Conservation (phyloP, 2,329 filamentous ascomycete genomes). For the Clathrospora elynae region DNA sequence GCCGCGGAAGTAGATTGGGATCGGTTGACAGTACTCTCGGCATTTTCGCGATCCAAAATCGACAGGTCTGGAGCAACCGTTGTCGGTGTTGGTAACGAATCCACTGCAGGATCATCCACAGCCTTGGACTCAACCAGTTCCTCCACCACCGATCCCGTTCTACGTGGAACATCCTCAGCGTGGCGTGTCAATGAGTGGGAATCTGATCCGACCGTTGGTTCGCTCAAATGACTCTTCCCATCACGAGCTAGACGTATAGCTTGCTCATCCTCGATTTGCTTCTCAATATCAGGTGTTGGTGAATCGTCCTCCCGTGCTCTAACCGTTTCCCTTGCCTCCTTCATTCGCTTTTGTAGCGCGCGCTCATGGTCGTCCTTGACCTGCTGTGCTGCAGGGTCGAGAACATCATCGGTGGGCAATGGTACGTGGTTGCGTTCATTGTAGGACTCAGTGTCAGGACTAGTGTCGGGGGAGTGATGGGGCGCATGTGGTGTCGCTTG, state of each 20-base stretch:
- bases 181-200: slow-evolving; percentile 31
- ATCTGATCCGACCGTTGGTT: slow-evolving; percentile 18
- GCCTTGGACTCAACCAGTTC: slow-evolving; percentile 17
- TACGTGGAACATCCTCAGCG: slow-evolving; percentile 25
- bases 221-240: slow-evolving; percentile 36
- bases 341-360: slow-evolving; percentile 56
- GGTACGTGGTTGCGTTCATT: slow-evolving; percentile 41
- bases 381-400: slow-evolving; percentile 46
- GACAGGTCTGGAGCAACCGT: slow-evolving; percentile 43
- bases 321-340: slow-evolving; percentile 47
- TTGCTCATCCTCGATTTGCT: slow-evolving; percentile 62
- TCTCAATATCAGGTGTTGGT: slow-evolving; percentile 63
- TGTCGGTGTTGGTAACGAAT: slow-evolving; percentile 46
- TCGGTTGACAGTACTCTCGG: slow-evolving; percentile 18
- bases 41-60: slow-evolving; percentile 27
- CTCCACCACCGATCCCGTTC: slow-evolving; percentile 9
- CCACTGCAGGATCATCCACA: slow-evolving; percentile 28
- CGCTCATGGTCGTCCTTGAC: slow-evolving; percentile 62
- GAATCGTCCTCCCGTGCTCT: slow-evolving; percentile 52
- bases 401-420: slow-evolving; percentile 37
- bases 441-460: slow-evolving; percentile 66
- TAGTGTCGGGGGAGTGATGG: slow-evolving; percentile 73
- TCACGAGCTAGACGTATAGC: slow-evolving; percentile 46
- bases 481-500: slow-evolving; percentile 72
- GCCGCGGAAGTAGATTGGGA: slow-evolving; percentile 18